These are phyloP conservation scores for Kwoniella botswanensis DNA, from an alignment of 768 basidiomycete species.

Conservation along the genomic window DNA sequence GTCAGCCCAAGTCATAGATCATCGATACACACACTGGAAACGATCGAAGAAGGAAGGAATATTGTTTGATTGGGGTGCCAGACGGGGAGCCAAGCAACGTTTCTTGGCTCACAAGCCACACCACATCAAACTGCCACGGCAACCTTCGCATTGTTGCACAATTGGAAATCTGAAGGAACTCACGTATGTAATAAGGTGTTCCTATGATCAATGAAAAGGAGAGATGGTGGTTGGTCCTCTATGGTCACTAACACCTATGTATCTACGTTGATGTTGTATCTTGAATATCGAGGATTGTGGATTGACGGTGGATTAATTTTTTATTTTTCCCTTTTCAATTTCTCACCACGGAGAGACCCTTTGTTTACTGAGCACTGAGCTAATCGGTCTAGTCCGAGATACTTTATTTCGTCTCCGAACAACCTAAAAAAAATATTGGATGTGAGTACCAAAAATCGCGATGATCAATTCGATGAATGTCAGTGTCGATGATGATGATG, in stretches of 20 bases:
- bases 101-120: slow-evolving; percentile 15
- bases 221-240: too few species aligned
- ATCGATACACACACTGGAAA: not conserved
- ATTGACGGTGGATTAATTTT: not conserved
- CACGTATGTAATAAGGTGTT: too few species aligned
- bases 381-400: not conserved
- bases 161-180: not conserved
- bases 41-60: not conserved
- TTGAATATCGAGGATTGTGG: not conserved
- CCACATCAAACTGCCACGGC: not conserved
- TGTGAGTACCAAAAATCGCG: not conserved
- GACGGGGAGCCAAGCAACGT: slow-evolving; percentile 7
- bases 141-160: not conserved
- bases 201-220: too few species aligned
- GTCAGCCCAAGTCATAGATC: not conserved
- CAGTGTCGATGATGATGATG: not conserved
- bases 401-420: not conserved
- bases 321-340: not conserved
- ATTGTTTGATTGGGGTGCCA: not conserved
- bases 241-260: too few species aligned
- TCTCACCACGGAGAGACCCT: not conserved
- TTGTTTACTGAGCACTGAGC: not conserved
- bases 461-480: not conserved
- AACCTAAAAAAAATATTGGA: not conserved
- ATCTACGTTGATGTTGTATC: too few species aligned